Evolutionary conservation across 805 yeast genomes (phyloP).

Genomic region (Debaryomyces prosopidis): DNA sequence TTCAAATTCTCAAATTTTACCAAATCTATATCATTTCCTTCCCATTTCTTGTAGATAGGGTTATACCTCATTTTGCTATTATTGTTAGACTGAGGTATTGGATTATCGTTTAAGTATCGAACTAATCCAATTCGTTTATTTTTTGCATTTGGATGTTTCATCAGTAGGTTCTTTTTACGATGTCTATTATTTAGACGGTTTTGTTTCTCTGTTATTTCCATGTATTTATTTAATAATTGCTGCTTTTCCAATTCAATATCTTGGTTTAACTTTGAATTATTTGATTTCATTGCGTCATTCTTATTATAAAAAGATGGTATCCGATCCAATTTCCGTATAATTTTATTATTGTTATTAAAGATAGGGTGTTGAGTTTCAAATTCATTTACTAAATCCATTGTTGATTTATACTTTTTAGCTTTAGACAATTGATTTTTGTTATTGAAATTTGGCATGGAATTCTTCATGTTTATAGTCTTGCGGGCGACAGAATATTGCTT

Average conservation of each 20-base stretch:
- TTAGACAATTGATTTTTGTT: background rate
- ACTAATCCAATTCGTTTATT: conserved; percentile 30
- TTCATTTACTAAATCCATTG: conserved; percentile 27
- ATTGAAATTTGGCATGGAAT: conserved; percentile 14
- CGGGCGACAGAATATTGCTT: conserved; percentile 7
- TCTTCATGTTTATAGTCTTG: conserved; percentile 5
- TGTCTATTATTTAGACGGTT: conserved; percentile 11
- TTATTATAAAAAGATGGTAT: conserved; percentile 41
- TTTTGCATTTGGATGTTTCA: conserved; percentile 11
- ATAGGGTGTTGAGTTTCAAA: conserved; percentile 21
- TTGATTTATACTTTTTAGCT: conserved; percentile 31
- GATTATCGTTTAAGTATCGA: conserved; percentile 24
- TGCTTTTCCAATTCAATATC: conserved; percentile 19
- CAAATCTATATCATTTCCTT: conserved; percentile 63
- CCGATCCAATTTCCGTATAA: conserved; percentile 38
- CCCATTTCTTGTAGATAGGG: conserved; percentile 55
- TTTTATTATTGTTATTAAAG: conserved; percentile 33
- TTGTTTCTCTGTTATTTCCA: conserved; percentile 25
- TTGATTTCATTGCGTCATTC: conserved; percentile 5
- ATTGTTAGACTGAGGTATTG: conserved; percentile 11
- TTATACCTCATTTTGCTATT: conserved; percentile 52
- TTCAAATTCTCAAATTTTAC: conserved; percentile 45
- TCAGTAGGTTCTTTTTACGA: background rate
- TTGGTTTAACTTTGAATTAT: conserved; percentile 1
- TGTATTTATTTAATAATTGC: conserved; percentile 30